phyloP scores from a whole-genome alignment of 345 rosid species.

The Euphorbia tirucalli region DNA sequence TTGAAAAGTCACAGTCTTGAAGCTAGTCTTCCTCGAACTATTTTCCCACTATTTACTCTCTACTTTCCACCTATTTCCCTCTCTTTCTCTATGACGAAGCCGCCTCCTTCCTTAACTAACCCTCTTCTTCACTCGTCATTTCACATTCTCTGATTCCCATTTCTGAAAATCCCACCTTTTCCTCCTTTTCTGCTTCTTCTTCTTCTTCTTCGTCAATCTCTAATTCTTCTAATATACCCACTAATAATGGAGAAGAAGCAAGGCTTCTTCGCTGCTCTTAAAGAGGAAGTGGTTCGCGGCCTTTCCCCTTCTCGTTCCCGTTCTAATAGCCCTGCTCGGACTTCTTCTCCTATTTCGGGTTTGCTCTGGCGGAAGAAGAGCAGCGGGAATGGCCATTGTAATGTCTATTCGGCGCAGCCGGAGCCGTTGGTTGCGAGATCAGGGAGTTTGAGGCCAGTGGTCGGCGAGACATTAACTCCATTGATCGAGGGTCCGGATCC shows the following conservation, averaged over 20 bases:
- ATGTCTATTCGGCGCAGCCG: constrained; percentile 39
- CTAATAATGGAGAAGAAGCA: constrained; percentile 77
- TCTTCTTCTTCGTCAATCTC: too few relatives aligned
- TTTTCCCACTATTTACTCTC: constrained; percentile 1
- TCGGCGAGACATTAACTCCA: constrained; percentile 54
- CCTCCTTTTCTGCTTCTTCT: too few relatives aligned
- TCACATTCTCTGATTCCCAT: constrained; percentile 2
- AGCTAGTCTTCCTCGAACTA: constrained; percentile 2
- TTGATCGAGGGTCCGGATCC: constrained; percentile 96
- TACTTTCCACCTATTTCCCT: background rate
- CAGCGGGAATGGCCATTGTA: constrained; percentile 14
- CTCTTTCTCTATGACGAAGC: background rate
- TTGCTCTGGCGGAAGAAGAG: constrained; percentile 50
- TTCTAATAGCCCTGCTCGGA: constrained; percentile 57
- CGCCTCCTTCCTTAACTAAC: background rate
- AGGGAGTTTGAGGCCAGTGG: constrained; percentile 63
- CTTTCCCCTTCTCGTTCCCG: constrained; percentile 90
- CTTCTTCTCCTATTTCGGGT: constrained; percentile 48
- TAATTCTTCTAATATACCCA: background rate
- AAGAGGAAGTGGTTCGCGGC: constrained; percentile 76
- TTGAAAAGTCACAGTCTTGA: constrained; percentile 8
- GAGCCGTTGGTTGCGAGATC: constrained; percentile 65
- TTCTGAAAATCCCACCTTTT: background rate
- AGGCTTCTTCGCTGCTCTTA: constrained; percentile 82
- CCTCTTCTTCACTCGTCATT: background rate